Base-by-base conservation (phyloP, 2,329 filamentous ascomycete species). In the Lachnellula occidentalis region DNA sequence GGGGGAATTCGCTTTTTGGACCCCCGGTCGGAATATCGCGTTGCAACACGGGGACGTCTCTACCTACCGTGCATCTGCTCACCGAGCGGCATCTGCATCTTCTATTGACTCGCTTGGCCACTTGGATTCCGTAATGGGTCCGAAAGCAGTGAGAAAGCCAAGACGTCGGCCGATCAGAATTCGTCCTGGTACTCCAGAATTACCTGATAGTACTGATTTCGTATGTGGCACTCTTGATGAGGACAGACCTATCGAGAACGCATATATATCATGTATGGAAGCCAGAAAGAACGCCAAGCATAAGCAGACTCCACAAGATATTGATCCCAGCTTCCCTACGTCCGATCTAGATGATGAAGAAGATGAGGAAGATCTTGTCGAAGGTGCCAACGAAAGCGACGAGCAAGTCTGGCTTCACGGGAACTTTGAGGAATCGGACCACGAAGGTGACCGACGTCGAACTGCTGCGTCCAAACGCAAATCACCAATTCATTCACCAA, bases 191-290 rank as follows among this genome's bases (percentile, higher is more conserved):
- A 88, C 87, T 1, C 89, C 90, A 2, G 90, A 96, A 67, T 78
- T 99, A 11, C 94, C 94, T 1, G 94, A 99, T 70, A 96, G 92
- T 72, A 97, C 94, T 14, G 94, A 99, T 70, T 99, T 99, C 62
- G 94, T 99, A n/a, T 97, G 94, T 67, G 94, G 94, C 55, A 99
- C 94, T 1, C 78, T 99, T 19, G 94, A 99, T 62, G 94, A 99
- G 71, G 94, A 99, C 67, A 85, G 90, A 45, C 90, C 91, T 2
- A 74, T 97, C n/a, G 94, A 99, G 69, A 90, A 92, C 62, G 92
- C 90, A 0, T 99, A 96, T 70, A 80, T 95, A 53, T 88, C 89
- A 2, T 90, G 88, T 64, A 79, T 95, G 55, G 88, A 92, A 66
- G 85, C 89, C 53, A 86, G 88, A 61, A 87, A 91, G 64, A 86